phyloP scores from a whole-genome alignment of 2,329 filamentous ascomycete species.

The Calonectria multiphialidica region DNA sequence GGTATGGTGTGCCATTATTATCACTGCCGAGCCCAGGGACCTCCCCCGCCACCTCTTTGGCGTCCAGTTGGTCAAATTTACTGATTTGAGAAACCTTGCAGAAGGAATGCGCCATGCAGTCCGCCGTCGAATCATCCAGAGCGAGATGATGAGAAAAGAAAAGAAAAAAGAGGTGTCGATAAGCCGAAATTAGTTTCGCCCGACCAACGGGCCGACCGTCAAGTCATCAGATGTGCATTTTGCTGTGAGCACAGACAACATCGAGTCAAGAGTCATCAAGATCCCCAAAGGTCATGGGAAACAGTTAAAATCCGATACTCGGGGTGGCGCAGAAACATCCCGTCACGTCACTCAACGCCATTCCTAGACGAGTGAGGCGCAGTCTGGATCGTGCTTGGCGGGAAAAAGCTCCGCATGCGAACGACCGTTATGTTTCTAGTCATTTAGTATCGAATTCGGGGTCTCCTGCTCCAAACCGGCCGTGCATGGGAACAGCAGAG shows the following conservation, averaged over 20 bases:
- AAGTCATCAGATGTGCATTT: slow-evolving; percentile 1
- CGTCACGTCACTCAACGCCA: slow-evolving; percentile 1
- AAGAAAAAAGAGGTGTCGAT: background rate
- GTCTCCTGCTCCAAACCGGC: background rate
- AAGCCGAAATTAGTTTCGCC: background rate
- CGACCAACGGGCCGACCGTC: slow-evolving; percentile 5
- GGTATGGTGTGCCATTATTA: slow-evolving; percentile 23
- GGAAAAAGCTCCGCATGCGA: background rate
- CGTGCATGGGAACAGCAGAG: background rate
- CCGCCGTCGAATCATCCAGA: background rate
- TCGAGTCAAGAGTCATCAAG: background rate
- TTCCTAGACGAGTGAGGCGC: background rate
- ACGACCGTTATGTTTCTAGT: background rate
- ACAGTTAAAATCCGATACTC: slow-evolving; percentile 14
- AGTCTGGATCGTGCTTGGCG: background rate
- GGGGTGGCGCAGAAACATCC: background rate
- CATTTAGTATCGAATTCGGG: background rate
- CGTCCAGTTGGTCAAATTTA: background rate
- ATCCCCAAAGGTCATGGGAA: background rate
- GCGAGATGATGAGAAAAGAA: background rate
- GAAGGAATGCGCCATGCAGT: slow-evolving; percentile 16
- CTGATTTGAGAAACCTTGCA: slow-evolving; percentile 2
- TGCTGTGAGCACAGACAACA: background rate
- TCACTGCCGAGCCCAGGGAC: slow-evolving; percentile 22
- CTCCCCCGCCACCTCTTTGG: background rate